A percentile compares a stretch with the other conserved stretches of the same genome.
Evolutionary conservation across 345 rosid species (phyloP).

Genomic region (Noccaea caerulescens): DNA sequence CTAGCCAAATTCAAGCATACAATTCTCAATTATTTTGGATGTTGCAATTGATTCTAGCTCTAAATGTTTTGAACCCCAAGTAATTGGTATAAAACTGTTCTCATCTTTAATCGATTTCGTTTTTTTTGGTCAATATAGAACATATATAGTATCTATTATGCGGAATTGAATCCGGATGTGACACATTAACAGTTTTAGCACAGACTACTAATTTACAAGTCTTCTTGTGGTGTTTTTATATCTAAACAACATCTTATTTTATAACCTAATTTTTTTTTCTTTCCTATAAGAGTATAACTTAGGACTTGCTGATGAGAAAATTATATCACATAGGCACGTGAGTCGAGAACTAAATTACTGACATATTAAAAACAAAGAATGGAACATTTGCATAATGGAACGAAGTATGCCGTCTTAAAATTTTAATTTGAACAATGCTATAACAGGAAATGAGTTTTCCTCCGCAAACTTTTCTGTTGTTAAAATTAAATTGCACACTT

Average conservation of each 20-base stretch:
- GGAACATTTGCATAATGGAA: too few species aligned
- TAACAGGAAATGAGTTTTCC: too few species aligned
- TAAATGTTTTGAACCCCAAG: neutral
- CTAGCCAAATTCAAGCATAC: neutral
- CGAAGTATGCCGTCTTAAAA: too few species aligned
- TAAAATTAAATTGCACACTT: neutral
- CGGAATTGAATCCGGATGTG: neutral
- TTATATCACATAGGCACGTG: neutral
- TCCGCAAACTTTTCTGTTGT: neutral
- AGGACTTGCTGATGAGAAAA: neutral
- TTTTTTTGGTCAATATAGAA: too few species aligned
- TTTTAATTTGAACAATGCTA: too few species aligned
- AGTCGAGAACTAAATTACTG: neutral
- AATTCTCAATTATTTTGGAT: slow-evolving; percentile 12
- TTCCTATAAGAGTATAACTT: neutral
- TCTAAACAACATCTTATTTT: neutral
- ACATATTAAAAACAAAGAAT: neutral
- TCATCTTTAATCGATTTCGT: neutral
- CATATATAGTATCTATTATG: too few species aligned
- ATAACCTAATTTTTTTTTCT: neutral
- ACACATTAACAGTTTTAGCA: neutral
- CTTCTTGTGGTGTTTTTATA: neutral
- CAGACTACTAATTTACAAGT: neutral
- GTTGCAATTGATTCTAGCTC: neutral
- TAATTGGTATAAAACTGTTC: neutral